Evolutionary conservation across 306 rosid genomes (phyloP), one percentile per base, ranked within the genome.

Genomic region (Amphicarpaea edgeworthii): DNA sequence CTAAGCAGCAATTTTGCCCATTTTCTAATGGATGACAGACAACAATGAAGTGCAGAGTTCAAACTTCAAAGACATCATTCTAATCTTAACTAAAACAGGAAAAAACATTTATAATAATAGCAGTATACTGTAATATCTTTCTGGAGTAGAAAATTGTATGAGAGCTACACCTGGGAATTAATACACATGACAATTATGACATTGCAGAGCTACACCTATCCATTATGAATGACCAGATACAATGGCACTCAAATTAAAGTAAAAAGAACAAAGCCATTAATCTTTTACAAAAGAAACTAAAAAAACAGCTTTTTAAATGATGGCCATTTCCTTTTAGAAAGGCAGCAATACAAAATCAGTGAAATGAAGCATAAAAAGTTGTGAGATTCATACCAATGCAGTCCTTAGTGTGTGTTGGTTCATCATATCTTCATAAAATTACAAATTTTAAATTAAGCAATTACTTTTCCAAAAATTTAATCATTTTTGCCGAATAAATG

Each of bases 111-210:
- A n/a, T n/a, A n/a, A n/a, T n/a, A n/a, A n/a, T n/a, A n/a, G n/a
- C n/a, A n/a, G n/a, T n/a, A n/a, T n/a, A n/a, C n/a, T n/a, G n/a
- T n/a, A n/a, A n/a, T n/a, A n/a, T n/a, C 20, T 60, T 30, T 26
- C 2, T 2, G 5, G 43, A 30, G 3, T 32, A 62, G 8, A 32
- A 8, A n/a, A 62, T 62, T 12, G 11, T 62, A 34, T 23, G 42
- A 59, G 8, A 55, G 2, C 0, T 21, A 15, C 5, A 62, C 20
- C 12, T 19, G 15, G 64, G 19, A 38, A 78, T 12, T 21, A 60
- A 38, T 60, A 37, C 50, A 55, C 23, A 21, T 15, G 23, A 12
- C 32, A 55, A 50, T 57, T 50, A 53, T 30, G 83, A 72, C 43
- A 54, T 67, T 28, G 58, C 14, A 73, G 60, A 72, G 23, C 3